These are phyloP conservation scores for Schrenkiella parvula DNA, from an alignment of 345 rosid genomes.

Conservation along the genomic window DNA sequence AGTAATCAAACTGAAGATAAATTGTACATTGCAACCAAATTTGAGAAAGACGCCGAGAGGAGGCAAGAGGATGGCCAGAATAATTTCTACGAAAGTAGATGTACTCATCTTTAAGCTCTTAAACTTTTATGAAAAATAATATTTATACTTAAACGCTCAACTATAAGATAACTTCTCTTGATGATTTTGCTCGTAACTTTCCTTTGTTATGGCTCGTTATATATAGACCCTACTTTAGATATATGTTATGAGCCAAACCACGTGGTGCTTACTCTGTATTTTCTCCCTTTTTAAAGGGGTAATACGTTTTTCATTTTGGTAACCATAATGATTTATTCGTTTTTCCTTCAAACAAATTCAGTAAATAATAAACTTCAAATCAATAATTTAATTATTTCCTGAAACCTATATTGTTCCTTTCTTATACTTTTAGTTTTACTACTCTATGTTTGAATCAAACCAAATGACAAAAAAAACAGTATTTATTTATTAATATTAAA, in stretches of 20 bases:
- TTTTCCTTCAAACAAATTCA: background rate
- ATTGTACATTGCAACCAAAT: slow-evolving; percentile 48
- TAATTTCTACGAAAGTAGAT: slow-evolving; percentile 54
- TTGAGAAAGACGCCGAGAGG: slow-evolving; percentile 92
- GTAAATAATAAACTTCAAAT: background rate
- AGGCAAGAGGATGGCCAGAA: slow-evolving; percentile 78
- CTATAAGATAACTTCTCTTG: background rate
- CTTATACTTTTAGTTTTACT: background rate
- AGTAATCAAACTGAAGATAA: background rate
- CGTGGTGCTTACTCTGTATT: slow-evolving; percentile 18
- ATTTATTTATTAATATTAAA: background rate
- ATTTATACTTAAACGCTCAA: background rate
- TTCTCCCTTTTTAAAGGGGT: background rate
- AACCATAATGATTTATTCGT: background rate
- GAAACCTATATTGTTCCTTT: background rate
- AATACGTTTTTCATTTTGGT: background rate
- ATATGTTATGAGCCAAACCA: slow-evolving; percentile 12
- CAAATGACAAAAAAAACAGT: background rate
- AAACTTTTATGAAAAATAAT: background rate
- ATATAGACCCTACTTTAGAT: background rate
- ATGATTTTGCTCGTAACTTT: background rate
- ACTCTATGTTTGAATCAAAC: background rate
- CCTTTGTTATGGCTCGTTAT: background rate
- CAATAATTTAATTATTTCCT: background rate
- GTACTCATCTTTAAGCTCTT: slow-evolving; percentile 33